Base-by-base conservation (phyloP, 805 yeast species). In the Ogataea angusta region DNA sequence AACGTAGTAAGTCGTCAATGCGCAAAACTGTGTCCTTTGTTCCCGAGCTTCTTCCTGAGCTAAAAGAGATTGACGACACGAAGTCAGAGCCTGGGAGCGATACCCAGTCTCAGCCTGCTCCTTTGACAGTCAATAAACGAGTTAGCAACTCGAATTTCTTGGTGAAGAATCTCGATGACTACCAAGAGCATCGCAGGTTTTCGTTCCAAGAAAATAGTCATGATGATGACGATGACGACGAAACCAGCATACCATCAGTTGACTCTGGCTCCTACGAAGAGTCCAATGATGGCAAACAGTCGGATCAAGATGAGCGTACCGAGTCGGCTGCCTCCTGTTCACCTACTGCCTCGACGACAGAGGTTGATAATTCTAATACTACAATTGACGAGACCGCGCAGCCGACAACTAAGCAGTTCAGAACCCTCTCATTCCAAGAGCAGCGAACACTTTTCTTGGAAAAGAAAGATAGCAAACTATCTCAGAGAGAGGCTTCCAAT, bases 11-110 rank as follows among this genome's bases (percentile, higher is more conserved):
- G 36, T 47, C 55, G 23, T 31, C 53, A 5, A 47, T 47, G 16
- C 53, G 54, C 34, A 60, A 58, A 42, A 52, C 55, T 1, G 67
- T 63, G 6, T 51, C 63, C 6, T 64, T 63, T 49, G 66, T 40
- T 21, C 57, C 55, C 5, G 54, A 48, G 9, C 24, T 38, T 5
- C 36, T 48, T 17, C 42, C 49, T 15, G 49, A 48, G 21, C 37
- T 48, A 10, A 29, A 36, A 4, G 57, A 54, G 17, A 58, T 57
- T 10, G 70, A 67, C 10, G 75, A 70, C 17, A 55, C 54, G 31
- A 51, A 50, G 22, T 57, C 68, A 2, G 78, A 73, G 38, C 62
- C 68, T 4, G 53, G 69, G 18, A 68, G 74, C 46, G 77, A 73
- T 33, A 46, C 63, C 0, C 65, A 54, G 34, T 64, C 68, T 4